Evolutionary conservation across 2,329 filamentous ascomycete genomes (phyloP), one percentile per base, ranked within the genome.

Genomic region (Microdochium paspali): DNA sequence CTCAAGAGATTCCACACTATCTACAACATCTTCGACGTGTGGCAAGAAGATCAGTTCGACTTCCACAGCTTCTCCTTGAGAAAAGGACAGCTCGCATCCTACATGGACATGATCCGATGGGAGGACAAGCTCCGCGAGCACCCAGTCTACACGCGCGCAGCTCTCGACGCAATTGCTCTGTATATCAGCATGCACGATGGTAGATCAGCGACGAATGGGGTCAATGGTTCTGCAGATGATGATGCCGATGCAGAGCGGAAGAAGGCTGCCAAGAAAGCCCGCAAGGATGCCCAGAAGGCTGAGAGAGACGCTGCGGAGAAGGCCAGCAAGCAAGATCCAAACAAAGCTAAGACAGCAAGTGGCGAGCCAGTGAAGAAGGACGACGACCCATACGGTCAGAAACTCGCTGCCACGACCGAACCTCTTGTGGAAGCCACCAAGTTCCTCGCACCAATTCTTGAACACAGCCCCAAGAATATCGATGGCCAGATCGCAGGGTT

Each of bases 11-110:
- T 96, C 66, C 87, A 90, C 54, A 76, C 87, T 21, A 80, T 98
- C 49, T 84, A 85, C 64, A 89, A 87, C 66, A 94, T 98, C 54
- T 98, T 98, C 59, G 91, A 97, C 55, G 82, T 89, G 20, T 98
- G 93, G 93, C 86, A 95, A 62, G 94, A 98, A 64, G 93, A 98
- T 58, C 93, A 98, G 61, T 96, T 97, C 59, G 93, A 98, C 64
- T 98, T 98, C 73, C 94, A 98, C 73, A 89, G 82, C 63, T 98
- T 98, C 67, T 96, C 90, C 20, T 73, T 98, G n/a, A 78, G 93
- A 20, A 98, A 97, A 67, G 94, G 94, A 13, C 91, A 95, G 73
- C 88, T 97, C 51, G 78, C 91, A 48, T 87, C 93, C 1, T 98
- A 98, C 62, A 74, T 98, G 35, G 90, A 96, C 57, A 95, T 98